Conservation (phyloP, 2,329 filamentous ascomycete species). For the Epicoccum sorghinum region DNA sequence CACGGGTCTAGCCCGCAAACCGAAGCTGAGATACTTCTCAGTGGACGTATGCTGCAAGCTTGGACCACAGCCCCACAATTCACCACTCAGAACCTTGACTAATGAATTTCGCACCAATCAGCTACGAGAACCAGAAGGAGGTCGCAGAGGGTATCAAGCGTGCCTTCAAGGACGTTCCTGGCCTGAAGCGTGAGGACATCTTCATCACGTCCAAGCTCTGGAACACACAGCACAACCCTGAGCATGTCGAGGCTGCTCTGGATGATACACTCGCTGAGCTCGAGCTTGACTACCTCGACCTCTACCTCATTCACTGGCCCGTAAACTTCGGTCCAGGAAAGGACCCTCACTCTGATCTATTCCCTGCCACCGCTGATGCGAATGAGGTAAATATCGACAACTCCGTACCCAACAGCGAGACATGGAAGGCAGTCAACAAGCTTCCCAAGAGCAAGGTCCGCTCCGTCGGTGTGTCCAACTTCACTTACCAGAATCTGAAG, state of each 20-base stretch:
- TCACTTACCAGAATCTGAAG: constrained; percentile 52
- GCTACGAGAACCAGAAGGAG: constrained; percentile 42
- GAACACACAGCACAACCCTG: constrained; percentile 83
- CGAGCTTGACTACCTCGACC: constrained; percentile 87
- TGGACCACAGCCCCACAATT: constrained; percentile 17
- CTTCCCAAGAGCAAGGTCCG: constrained; percentile 47
- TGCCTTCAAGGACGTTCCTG: constrained; percentile 35
- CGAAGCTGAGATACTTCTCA: constrained; percentile 23
- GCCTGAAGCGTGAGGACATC: constrained; percentile 39
- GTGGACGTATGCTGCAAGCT: constrained; percentile 25
- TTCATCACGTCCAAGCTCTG: constrained; percentile 80
- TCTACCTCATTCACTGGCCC: constrained; percentile 89
- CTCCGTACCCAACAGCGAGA: constrained; percentile 36
- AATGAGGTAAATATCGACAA: constrained; percentile 54
- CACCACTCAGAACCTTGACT: constrained; percentile 18
- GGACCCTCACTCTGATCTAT: constrained; percentile 42
- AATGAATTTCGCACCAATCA: constrained; percentile 35
- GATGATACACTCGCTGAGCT: constrained; percentile 75
- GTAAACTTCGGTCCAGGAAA: constrained; percentile 70
- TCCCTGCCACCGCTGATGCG: constrained; percentile 56
- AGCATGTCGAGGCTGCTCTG: constrained; percentile 72
- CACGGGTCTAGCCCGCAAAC: constrained; percentile 6
- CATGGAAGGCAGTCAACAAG: constrained; percentile 49
- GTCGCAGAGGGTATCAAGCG: constrained; percentile 40
- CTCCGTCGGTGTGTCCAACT: constrained; percentile 41